Conservation (phyloP, 192 early-diverging fungal species). For the Chytriomyces confervae region DNA sequence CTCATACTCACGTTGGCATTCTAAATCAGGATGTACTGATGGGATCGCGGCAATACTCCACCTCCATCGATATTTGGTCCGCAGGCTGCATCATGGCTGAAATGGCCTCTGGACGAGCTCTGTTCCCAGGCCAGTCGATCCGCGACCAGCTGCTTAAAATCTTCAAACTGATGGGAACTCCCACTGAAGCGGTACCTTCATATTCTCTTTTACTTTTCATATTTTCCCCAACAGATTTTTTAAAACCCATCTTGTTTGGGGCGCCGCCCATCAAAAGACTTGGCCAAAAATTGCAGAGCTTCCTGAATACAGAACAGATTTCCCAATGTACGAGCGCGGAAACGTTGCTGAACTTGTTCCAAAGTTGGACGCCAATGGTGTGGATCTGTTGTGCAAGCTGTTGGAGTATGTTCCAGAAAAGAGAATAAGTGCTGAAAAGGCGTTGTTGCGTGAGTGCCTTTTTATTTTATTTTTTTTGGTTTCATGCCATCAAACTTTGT, state of each 20-base stretch:
- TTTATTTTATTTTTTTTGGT: not conserved
- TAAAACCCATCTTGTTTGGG: not conserved
- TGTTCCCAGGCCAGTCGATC: constrained; percentile 90
- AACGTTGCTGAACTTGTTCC: constrained; percentile 77
- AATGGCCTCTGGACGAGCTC: constrained; percentile 70
- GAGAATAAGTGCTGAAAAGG: constrained; percentile 79
- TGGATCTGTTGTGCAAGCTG: constrained; percentile 81
- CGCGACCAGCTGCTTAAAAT: constrained; percentile 87
- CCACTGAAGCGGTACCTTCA: constrained; percentile 62
- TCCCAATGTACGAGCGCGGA: constrained; percentile 74
- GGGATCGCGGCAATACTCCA: constrained; percentile 91
- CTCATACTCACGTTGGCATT: not conserved
- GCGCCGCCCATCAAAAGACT: constrained; percentile 42
- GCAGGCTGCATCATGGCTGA: constrained; percentile 86
- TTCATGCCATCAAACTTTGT: not conserved
- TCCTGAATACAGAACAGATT: constrained; percentile 87
- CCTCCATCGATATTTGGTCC: constrained; percentile 96
- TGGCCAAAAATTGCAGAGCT: constrained; percentile 89
- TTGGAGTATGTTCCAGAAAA: constrained; percentile 80
- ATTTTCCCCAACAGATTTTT: not conserved
- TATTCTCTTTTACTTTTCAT: not conserved
- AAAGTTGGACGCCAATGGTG: constrained; percentile 82
- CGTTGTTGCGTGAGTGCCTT: constrained; percentile 61
- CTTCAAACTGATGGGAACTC: constrained; percentile 86
- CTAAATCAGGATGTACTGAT: constrained; percentile 75